A percentile compares a stretch with the other conserved stretches of the same genome.
Evolutionary conservation across 176 grass and related monocot species (phyloP).

Genomic region (Cenchrus purpureus): DNA sequence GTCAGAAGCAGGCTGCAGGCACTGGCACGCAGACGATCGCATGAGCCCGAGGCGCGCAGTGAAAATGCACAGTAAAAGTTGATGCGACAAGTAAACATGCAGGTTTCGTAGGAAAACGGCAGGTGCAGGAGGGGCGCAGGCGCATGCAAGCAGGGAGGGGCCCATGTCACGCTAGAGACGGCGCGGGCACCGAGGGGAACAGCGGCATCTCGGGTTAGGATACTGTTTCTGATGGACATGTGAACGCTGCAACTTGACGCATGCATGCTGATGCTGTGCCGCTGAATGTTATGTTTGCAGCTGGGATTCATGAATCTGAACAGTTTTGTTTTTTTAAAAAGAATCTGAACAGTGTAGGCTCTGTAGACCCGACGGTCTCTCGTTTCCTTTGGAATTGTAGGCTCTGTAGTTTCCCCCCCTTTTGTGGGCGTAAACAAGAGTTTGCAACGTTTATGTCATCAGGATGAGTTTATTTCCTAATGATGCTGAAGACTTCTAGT

Average conservation of each 20-base stretch:
- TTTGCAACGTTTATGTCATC: not conserved
- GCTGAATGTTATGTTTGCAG: conserved; percentile 54
- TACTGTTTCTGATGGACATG: conserved; percentile 57
- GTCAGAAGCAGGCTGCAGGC: conserved; percentile 27
- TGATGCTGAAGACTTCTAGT: not conserved
- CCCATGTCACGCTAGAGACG: conserved; percentile 37
- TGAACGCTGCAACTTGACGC: conserved; percentile 42
- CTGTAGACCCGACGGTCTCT: not conserved
- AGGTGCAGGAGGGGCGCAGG: not conserved
- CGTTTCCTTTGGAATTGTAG: not conserved
- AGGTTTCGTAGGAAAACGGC: conserved; percentile 31
- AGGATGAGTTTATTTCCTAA: not conserved
- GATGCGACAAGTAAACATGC: conserved; percentile 44
- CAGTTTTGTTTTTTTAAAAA: not conserved
- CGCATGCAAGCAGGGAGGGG: conserved; percentile 23
- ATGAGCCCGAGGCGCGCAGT: conserved; percentile 21
- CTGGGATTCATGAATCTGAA: conserved; percentile 37
- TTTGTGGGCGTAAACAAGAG: not conserved
- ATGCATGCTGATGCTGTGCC: conserved; percentile 30
- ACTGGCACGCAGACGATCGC: not conserved
- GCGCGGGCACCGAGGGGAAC: conserved; percentile 38
- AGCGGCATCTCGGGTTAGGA: conserved; percentile 51
- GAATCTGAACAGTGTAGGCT: not conserved
- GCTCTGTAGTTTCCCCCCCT: not conserved
- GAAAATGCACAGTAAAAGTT: conserved; percentile 44